Percentiles rank a stretch among this genome's conserved stretches.
These are phyloP conservation scores for Aspergillus nomiae DNA, from an alignment of 2,329 filamentous ascomycete species.

Conservation along the genomic window DNA sequence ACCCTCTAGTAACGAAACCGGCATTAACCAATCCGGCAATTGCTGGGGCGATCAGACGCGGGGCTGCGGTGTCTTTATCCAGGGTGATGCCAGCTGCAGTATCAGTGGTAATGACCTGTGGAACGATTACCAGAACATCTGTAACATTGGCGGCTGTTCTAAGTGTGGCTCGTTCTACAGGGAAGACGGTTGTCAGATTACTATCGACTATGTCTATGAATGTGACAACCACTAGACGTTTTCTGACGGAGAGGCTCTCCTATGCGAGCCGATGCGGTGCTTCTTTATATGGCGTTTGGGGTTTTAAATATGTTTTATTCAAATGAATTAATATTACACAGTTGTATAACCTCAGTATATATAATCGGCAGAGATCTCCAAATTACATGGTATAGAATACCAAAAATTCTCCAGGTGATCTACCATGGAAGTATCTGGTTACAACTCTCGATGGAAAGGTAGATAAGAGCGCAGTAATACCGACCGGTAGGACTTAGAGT, in stretches of 20 bases:
- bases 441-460: too few species aligned
- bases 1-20: constrained; percentile 5
- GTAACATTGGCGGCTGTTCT: constrained; percentile 16
- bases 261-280: not conserved
- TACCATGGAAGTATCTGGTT: too few species aligned
- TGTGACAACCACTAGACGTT: constrained; percentile 14
- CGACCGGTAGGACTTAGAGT: too few species aligned
- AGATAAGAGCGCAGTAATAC: too few species aligned
- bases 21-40: constrained; percentile 11
- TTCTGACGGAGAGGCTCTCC: not conserved
- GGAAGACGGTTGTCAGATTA: constrained; percentile 18
- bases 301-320: too few species aligned
- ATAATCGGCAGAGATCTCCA: too few species aligned
- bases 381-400: too few species aligned
- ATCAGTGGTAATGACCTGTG: constrained; percentile 19
- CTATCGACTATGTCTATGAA: constrained; percentile 18
- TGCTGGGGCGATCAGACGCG: constrained; percentile 18
- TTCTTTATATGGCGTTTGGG: too few species aligned
- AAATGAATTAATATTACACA: too few species aligned
- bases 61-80: constrained; percentile 16
- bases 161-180: constrained; percentile 17
- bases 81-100: constrained; percentile 14
- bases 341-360: too few species aligned
- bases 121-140: constrained; percentile 20
- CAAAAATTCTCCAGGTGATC: too few species aligned